These are phyloP conservation scores for Plasmodium vivax DNA, from an alignment of 169 alveolate species.

Conservation along the genomic window DNA sequence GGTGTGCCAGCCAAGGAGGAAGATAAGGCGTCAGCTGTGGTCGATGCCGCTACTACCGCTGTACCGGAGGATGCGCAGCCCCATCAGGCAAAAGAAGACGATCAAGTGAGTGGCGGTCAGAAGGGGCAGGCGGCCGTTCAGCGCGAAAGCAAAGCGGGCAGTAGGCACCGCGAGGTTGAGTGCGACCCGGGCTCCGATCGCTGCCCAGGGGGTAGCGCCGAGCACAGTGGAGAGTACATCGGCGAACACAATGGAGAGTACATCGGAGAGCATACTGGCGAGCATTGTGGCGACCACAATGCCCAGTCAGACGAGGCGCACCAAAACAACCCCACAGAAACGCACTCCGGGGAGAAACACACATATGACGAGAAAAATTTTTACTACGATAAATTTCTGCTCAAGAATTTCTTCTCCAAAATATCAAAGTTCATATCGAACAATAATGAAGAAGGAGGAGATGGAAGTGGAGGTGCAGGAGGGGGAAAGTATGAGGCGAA, in stretches of 20 bases:
- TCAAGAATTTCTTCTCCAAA: conserved; percentile 51
- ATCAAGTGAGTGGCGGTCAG: background rate
- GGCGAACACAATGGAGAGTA: too few relatives aligned
- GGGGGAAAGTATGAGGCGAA: background rate
- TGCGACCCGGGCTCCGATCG: background rate
- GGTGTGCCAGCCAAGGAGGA: background rate
- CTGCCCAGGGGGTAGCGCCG: background rate
- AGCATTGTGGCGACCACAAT: background rate
- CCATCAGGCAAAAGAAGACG: background rate
- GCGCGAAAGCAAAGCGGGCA: background rate
- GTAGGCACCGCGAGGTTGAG: background rate
- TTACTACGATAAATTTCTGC: conserved; percentile 32
- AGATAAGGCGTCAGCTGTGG: background rate
- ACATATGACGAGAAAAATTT: conserved; percentile 27
- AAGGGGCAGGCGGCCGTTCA: background rate
- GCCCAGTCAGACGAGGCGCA: background rate
- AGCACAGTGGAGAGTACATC: background rate
- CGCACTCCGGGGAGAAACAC: background rate
- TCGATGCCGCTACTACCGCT: too few relatives aligned
- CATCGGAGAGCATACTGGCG: background rate
- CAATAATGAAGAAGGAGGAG: background rate
- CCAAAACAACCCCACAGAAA: background rate
- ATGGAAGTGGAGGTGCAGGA: background rate
- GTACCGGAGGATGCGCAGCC: background rate
- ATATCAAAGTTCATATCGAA: conserved; percentile 21